Evolutionary conservation across 768 basidiomycete genomes (phyloP), one percentile per base, ranked within the genome.

Genomic region (Leucocoprinus leucothites): DNA sequence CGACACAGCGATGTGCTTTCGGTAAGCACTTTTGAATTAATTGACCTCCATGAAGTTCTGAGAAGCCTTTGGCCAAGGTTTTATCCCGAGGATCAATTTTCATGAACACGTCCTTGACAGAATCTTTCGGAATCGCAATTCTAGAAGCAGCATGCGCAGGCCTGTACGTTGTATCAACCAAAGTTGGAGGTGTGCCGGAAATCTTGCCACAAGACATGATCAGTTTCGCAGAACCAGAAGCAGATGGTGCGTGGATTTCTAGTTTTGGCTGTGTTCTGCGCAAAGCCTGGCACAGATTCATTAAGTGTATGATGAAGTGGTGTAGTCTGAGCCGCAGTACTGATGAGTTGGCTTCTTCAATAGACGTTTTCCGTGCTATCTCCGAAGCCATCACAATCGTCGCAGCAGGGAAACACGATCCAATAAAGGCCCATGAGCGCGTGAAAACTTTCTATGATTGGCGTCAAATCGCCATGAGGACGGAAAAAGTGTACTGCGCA

Each of bases 71-170:
- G 31, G 18, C 24, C 0, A 13, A 94, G 92, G 86, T 97, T n/a
- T 80, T 99, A 9, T 76, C 77, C 6, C 85, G 84, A 41, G 97
- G 95, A 1, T 80, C 91, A 11, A 94, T 99, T 57, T 99, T 89
- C 71, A 77, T 99, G 75, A 97, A 95, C 64, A 95, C 97, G 0
- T 95, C 94, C 0, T 79, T 98, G 22, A 98, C 96, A 1, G 97
- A 98, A 67, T 83, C 97, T 0, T 99, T 98, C 61, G 96, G 97
- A 0, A 98, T 96, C 60, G 91, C 90, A n/a, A 94, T 96, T 60
- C 80, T 99, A 41, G 97, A 99, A 73, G 97, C 96, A 0, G 97
- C 97, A 0, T 95, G 91, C 60, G 85, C 93, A 0, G 96, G 97
- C 1, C 77, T 98, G 14, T 96, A 96, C 65, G 89, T 98, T 48